Evolutionary conservation across 2,329 filamentous ascomycete genomes (phyloP).

Genomic region (Emergomyces africanus): DNA sequence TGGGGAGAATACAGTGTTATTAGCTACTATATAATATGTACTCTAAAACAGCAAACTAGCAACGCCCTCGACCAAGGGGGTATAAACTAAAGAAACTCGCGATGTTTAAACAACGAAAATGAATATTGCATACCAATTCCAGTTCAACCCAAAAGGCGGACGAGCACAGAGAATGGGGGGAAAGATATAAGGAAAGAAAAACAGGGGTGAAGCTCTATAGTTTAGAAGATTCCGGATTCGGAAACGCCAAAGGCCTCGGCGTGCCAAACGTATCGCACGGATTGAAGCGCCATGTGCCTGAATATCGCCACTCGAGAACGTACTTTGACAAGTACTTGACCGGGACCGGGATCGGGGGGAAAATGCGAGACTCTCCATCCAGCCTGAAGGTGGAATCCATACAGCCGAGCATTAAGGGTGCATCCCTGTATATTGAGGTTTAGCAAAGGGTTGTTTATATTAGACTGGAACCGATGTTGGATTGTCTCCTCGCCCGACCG

Average conservation of each 20-base stretch:
- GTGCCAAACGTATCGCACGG: conserved; percentile 8
- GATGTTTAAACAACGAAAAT: neutral
- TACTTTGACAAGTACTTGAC: conserved; percentile 5
- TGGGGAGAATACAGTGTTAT: neutral
- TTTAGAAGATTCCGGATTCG: conserved; percentile 1
- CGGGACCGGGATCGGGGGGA: conserved; percentile 3
- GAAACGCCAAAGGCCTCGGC: conserved; percentile 6
- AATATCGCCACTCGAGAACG: conserved; percentile 5
- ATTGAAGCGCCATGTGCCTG: conserved; percentile 8
- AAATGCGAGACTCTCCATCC: conserved; percentile 4
- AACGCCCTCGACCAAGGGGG: neutral
- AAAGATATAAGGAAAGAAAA: neutral
- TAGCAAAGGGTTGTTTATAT: neutral
- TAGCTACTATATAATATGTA: neutral
- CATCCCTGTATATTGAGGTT: conserved; percentile 7
- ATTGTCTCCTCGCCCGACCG: too few relatives aligned
- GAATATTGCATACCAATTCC: neutral
- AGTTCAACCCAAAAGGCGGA: neutral
- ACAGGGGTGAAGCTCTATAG: neutral
- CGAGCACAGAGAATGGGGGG: neutral
- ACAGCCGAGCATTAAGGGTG: conserved; percentile 12
- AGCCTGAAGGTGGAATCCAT: conserved; percentile 14
- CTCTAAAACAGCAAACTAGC: neutral
- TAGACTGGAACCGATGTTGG: neutral
- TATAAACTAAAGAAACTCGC: neutral